phyloP scores from a whole-genome alignment of 345 rosid genomes.

The Xanthoceras sorbifolium region DNA sequence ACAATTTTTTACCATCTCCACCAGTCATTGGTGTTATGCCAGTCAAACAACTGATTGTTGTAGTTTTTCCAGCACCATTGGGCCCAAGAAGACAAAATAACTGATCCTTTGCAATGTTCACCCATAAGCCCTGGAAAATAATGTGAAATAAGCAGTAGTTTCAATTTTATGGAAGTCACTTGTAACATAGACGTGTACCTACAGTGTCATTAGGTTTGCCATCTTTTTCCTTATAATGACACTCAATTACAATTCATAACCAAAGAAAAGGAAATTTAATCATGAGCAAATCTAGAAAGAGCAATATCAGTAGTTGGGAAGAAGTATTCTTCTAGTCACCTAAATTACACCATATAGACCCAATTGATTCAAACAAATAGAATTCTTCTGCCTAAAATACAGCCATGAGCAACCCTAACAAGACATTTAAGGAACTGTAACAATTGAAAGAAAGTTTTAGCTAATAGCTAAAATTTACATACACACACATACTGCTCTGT shows the following conservation, averaged over 20 bases:
- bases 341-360: not conserved
- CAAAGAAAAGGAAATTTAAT: not conserved
- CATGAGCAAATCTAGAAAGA: not conserved
- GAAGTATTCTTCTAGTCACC: slow-evolving; percentile 6
- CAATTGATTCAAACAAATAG: not conserved
- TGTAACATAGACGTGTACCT: not conserved
- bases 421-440: not conserved
- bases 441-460: not conserved
- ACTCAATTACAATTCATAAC: not conserved
- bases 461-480: not conserved
- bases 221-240: slow-evolving; percentile 4
- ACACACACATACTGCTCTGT: too few relatives aligned
- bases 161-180: not conserved
- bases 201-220: not conserved
- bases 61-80: slow-evolving; percentile 96
- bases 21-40: slow-evolving; percentile 79
- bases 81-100: slow-evolving; percentile 96
- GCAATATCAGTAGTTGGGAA: not conserved
- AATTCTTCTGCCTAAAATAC: not conserved
- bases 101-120: slow-evolving; percentile 81
- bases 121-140: slow-evolving; percentile 69
- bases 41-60: slow-evolving; percentile 78
- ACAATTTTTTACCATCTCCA: slow-evolving; percentile 69
- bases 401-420: not conserved
- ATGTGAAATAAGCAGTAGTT: slow-evolving; percentile 13